Evolutionary conservation across 2,329 filamentous ascomycete genomes (phyloP).

Genomic region (Teratosphaeria epicoccoides): DNA sequence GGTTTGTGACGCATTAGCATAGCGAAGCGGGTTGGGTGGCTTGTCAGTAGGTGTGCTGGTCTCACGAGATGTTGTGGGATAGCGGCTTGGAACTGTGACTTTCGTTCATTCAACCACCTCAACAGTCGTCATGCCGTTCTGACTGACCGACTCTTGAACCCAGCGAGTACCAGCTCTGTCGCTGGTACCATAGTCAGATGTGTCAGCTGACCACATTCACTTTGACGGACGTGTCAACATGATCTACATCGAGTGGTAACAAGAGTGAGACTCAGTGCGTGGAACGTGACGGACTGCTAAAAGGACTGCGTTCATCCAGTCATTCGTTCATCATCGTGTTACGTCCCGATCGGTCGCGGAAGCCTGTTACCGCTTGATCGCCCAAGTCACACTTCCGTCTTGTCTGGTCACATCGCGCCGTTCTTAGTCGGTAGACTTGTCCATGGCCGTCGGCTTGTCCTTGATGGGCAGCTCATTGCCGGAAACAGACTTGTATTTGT

Average conservation of each 20-base stretch:
- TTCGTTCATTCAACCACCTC: neutral
- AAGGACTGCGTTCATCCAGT: too few relatives aligned
- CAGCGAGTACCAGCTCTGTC: too few relatives aligned
- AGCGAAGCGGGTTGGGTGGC: neutral
- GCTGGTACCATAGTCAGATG: too few relatives aligned
- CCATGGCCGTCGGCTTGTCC: conserved; percentile 50
- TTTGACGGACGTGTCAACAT: too few relatives aligned
- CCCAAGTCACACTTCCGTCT: neutral
- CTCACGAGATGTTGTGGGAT: neutral
- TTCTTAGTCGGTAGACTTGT: conserved; percentile 10
- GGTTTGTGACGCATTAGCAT: neutral
- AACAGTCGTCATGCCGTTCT: too few relatives aligned
- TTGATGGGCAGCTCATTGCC: conserved; percentile 59
- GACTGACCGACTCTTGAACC: too few relatives aligned
- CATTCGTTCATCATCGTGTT: neutral
- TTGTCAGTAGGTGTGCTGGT: neutral
- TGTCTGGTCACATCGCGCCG: neutral
- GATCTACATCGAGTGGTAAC: too few relatives aligned
- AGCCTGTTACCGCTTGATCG: neutral
- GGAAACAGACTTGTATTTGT: conserved; percentile 57
- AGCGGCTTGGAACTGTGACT: neutral
- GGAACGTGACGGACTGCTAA: too few relatives aligned
- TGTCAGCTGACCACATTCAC: too few relatives aligned
- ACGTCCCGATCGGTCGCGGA: neutral
- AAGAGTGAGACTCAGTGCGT: too few relatives aligned